These are phyloP conservation scores for Powellomyces hirtus DNA, from an alignment of 192 early-diverging fungal genomes.

Conservation along the genomic window DNA sequence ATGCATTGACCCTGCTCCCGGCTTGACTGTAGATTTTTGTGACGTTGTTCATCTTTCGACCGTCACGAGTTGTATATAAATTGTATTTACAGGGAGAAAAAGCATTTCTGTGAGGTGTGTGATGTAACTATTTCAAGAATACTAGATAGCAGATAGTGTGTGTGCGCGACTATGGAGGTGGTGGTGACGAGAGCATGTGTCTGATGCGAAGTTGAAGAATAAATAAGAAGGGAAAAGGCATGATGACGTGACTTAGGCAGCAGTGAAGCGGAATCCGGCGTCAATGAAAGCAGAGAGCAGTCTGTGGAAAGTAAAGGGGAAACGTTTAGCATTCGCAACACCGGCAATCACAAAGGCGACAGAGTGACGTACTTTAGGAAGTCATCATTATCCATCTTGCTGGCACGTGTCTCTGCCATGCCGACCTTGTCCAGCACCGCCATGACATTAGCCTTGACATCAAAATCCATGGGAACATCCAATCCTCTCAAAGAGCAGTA, in stretches of 20 bases:
- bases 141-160: not conserved
- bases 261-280: conserved; percentile 83
- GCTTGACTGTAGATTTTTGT: no score
- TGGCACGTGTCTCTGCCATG: conserved; percentile 73
- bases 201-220: not conserved
- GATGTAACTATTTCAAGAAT: no score
- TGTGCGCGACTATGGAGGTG: not conserved
- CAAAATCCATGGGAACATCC: conserved; percentile 66
- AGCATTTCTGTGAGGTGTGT: not conserved
- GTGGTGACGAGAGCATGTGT: not conserved
- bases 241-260: conserved; percentile 21
- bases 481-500: conserved; percentile 77
- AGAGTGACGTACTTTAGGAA: conserved; percentile 69
- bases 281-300: conserved; percentile 87
- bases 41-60: not conserved
- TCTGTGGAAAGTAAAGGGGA: conserved; percentile 36
- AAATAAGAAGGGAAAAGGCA: not conserved
- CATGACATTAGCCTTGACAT: conserved; percentile 79
- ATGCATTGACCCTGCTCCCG: no score
- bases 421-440: conserved; percentile 67
- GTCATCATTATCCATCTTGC: conserved; percentile 93
- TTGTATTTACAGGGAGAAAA: not conserved
- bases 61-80: not conserved
- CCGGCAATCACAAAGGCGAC: not conserved
- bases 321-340: not conserved